phyloP scores from a whole-genome alignment of 495 filamentous ascomycete genomes.

The Bacidia rubella region DNA sequence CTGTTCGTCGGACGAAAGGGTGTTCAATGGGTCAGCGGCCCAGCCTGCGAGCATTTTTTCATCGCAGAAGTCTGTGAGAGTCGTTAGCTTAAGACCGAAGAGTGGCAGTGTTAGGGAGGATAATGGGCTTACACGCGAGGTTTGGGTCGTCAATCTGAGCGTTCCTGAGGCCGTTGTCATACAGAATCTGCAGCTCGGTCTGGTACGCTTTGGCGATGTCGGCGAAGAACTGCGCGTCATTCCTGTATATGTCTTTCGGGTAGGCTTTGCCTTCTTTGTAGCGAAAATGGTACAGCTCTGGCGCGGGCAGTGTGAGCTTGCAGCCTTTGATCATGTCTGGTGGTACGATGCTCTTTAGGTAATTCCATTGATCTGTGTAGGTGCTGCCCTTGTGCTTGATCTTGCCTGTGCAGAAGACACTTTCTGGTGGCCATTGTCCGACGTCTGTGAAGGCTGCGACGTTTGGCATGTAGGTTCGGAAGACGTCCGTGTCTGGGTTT shows the following conservation, averaged over 20 bases:
- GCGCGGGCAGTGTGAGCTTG: slow-evolving; percentile 61
- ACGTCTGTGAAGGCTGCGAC: slow-evolving; percentile 59
- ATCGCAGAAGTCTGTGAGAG: slow-evolving; percentile 54
- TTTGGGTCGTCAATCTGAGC: slow-evolving; percentile 68
- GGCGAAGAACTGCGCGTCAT: slow-evolving; percentile 57
- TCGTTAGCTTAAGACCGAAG: slow-evolving; percentile 1
- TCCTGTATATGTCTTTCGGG: slow-evolving; percentile 47
- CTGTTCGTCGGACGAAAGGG: slow-evolving; percentile 46
- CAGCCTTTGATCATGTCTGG: slow-evolving; percentile 46
- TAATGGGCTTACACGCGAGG: slow-evolving; percentile 47
- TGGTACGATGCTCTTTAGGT: slow-evolving; percentile 48
- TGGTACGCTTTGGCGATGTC: slow-evolving; percentile 66
- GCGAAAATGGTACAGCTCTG: slow-evolving; percentile 62
- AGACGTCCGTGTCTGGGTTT: slow-evolving; percentile 46
- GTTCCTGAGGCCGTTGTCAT: slow-evolving; percentile 54
- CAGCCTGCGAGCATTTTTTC: slow-evolving; percentile 60
- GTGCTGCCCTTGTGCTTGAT: slow-evolving; percentile 52
- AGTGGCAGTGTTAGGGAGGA: background rate
- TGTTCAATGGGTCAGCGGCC: slow-evolving; percentile 41
- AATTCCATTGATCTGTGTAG: slow-evolving; percentile 53
- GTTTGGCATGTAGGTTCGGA: slow-evolving; percentile 65
- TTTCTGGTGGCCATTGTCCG: slow-evolving; percentile 62
- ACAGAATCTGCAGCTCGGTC: slow-evolving; percentile 50
- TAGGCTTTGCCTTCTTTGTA: slow-evolving; percentile 60
- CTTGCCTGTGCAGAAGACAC: slow-evolving; percentile 59